Percentiles rank a stretch among this genome's conserved stretches.
These are phyloP conservation scores for Nemania sp. DNA, from an alignment of 2,329 filamentous ascomycete genomes.

Conservation along the genomic window DNA sequence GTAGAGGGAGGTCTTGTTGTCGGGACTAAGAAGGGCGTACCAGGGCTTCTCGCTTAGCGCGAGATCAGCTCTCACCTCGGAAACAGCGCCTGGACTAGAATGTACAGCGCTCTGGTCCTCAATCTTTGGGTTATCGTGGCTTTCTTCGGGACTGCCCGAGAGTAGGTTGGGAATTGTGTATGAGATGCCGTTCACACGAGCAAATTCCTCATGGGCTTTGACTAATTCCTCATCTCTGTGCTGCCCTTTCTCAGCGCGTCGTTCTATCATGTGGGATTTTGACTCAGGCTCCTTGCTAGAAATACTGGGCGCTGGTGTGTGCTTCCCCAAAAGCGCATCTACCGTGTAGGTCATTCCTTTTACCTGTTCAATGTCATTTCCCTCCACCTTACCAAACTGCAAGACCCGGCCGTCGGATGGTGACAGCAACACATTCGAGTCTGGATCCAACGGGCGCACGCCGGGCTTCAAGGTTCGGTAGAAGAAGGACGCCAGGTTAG, in stretches of 20 bases:
- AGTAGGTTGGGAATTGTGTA: slow-evolving; percentile 90
- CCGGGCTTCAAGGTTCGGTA: slow-evolving; percentile 93
- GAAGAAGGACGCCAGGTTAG: slow-evolving; percentile 95
- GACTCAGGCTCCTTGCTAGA: slow-evolving; percentile 44
- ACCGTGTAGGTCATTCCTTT: slow-evolving; percentile 98
- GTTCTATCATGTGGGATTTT: slow-evolving; percentile 31
- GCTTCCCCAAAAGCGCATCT: slow-evolving; percentile 83
- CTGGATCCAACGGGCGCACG: slow-evolving; percentile 79
- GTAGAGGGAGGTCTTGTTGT: slow-evolving; percentile 75
- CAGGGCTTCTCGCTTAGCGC: slow-evolving; percentile 72
- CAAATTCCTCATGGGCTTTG: slow-evolving; percentile 87
- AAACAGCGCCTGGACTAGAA: slow-evolving; percentile 69
- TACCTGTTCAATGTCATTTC: slow-evolving; percentile 96
- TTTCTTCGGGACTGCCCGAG: slow-evolving; percentile 65
- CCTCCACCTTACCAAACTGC: slow-evolving; percentile 88
- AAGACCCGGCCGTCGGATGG: slow-evolving; percentile 90
- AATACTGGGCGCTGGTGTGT: slow-evolving; percentile 60
- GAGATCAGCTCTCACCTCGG: slow-evolving; percentile 82
- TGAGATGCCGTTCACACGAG: slow-evolving; percentile 89
- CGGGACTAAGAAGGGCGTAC: slow-evolving; percentile 68
- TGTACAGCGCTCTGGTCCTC: slow-evolving; percentile 75
- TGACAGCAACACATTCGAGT: slow-evolving; percentile 78
- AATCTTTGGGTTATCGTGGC: slow-evolving; percentile 50
- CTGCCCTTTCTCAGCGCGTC: slow-evolving; percentile 36
- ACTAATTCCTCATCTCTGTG: slow-evolving; percentile 68